A percentile compares a stretch with the other conserved stretches of the same genome.
Conservation (phyloP, 176 grass and related monocot species). For the Microstegium vimineum region DNA sequence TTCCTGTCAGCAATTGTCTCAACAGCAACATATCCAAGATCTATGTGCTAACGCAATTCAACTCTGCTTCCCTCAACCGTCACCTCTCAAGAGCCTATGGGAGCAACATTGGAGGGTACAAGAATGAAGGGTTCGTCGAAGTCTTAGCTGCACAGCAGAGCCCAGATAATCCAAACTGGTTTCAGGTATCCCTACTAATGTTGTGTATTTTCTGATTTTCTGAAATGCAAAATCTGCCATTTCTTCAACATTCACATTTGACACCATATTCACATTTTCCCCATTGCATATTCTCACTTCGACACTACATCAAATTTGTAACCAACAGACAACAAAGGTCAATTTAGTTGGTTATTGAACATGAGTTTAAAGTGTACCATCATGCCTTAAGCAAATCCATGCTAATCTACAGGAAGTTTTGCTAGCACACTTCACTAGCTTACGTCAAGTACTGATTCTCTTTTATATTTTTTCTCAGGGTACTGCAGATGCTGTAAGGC, state of each 20-base stretch:
- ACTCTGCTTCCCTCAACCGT: conserved; percentile 92
- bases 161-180: conserved; percentile 98
- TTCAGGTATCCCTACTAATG: conserved; percentile 66
- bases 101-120: conserved; percentile 84
- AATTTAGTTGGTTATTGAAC: neutral
- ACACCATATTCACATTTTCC: neutral
- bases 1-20: conserved; percentile 97
- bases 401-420: conserved; percentile 3
- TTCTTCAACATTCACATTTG: neutral
- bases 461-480: conserved; percentile 49
- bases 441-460: conserved; percentile 13
- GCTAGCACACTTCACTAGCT: conserved; percentile 4
- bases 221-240: neutral
- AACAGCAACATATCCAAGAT: conserved; percentile 95
- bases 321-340: neutral
- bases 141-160: conserved; percentile 97
- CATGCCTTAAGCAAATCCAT: neutral
- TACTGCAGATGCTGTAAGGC: conserved; percentile 90
- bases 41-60: conserved; percentile 96
- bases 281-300: neutral
- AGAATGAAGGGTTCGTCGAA: conserved; percentile 95
- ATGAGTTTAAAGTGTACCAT: neutral
- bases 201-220: neutral
- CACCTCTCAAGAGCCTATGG: conserved; percentile 88
- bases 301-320: neutral